Evolutionary conservation across 331 rosid genomes (phyloP), one percentile per base, ranked within the genome.

Genomic region (Stylosanthes scabra): DNA sequence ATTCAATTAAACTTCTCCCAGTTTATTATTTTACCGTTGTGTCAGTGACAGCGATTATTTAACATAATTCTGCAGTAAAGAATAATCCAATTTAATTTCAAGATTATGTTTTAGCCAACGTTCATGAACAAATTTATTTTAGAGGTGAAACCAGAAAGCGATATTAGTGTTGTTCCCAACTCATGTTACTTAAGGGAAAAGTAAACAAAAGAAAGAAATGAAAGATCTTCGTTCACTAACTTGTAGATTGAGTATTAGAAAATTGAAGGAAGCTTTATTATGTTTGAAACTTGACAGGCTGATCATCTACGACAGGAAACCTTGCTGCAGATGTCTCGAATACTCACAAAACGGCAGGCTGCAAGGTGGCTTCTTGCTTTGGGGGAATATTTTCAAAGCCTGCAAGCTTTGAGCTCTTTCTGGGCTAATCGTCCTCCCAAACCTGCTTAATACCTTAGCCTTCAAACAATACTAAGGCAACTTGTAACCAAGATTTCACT

Each of bases 291-390:
- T 50, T 67, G 81, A 78, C 89, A 94, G 97, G 99, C 93, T 42
- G 99, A 94, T 81, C 86, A 89, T 87, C 87, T 94, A 37, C 88
- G 97, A 55, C 83, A 82, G 70, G 97, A 84, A 83, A 82, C 96
- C 2, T 73, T 94, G 79, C 89, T 77, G 51, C 97, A 90, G 84
- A 88, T 94, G 93, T 59, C 64, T 46, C 82, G 86, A 74, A 88
- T 94, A 73, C 90, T 94, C 5, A 84, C 88, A 12, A 71, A 63
- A 45, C 93, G 86, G 55, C 97, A 94, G 74, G 81, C 87, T 11
- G 97, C 91, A 41, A 85, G 85, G 55, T 96, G 89, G 71, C 74
- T 91, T 27, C 90, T 90, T 77, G 84, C 76, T 29, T 52, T 91
- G 61, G 97, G 97, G 1, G 97, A 90, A 72, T 90, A 91, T 79